A percentile compares a stretch with the other conserved stretches of the same genome.
These are phyloP conservation scores for Fusarium mundagurra DNA, from an alignment of 2,329 filamentous ascomycete species.

Conservation along the genomic window DNA sequence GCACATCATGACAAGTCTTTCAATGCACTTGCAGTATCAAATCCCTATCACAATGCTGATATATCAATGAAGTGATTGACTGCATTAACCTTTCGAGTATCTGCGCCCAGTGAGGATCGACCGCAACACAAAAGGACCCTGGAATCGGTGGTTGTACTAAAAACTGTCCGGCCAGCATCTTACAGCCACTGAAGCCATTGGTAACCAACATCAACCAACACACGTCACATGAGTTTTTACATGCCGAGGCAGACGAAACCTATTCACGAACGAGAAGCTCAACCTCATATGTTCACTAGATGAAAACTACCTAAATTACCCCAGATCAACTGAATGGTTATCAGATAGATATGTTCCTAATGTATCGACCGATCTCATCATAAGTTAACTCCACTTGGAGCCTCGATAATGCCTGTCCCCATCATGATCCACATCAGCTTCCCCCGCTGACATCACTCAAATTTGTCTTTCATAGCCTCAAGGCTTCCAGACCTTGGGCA, in stretches of 20 bases:
- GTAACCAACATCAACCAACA: neutral
- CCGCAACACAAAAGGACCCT: conserved; percentile 21
- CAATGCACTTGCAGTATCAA: neutral
- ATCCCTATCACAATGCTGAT: neutral
- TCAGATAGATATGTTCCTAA: neutral
- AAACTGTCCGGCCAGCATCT: neutral
- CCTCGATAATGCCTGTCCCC: conserved; percentile 1
- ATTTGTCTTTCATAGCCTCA: neutral
- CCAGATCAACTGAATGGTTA: neutral
- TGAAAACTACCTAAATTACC: neutral
- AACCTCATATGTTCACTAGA: neutral
- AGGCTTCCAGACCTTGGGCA: neutral
- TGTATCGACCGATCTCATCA: neutral
- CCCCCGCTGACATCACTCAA: conserved; percentile 27
- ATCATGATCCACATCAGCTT: conserved; percentile 21
- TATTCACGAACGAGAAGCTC: neutral
- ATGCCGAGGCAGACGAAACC: conserved; percentile 11
- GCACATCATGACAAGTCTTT: neutral
- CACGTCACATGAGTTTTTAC: conserved; percentile 12
- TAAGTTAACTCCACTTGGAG: conserved; percentile 18
- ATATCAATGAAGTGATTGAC: neutral
- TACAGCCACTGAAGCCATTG: neutral
- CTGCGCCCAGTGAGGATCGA: neutral
- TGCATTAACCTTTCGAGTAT: conserved; percentile 8
- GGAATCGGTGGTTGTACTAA: conserved; percentile 1